Evolutionary conservation across 306 rosid species (phyloP), one percentile per base, ranked within the genome.

Genomic region (Dryas drummondii): DNA sequence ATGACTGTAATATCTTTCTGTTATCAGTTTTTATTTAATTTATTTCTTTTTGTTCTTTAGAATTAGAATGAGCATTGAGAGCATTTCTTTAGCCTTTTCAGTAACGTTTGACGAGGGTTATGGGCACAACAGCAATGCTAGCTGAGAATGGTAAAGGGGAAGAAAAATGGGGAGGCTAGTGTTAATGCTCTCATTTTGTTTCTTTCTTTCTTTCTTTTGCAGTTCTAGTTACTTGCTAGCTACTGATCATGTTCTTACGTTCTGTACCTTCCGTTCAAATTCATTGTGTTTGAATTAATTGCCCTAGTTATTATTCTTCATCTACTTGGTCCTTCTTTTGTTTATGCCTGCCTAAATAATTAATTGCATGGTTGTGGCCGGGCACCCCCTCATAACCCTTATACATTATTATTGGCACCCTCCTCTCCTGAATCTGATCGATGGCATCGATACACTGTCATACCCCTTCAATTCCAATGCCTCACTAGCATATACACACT

Each of bases 71-170:
- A 84, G 80, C 37, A 32, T 32, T 70, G 89, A 87, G 94, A 89
- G 89, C 92, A 86, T 82, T 83, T 83, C 90, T 10, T 79, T 89
- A 87, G 94, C 91, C 87, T 91, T 89, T 83, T 86, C 89, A 78
- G 81, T 55, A 4, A 62, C 11, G 63, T 62, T 78, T 78, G 70
- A 75, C 58, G 81, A 72, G 75, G 49, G 60, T 40, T 44, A 61
- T 53, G 63, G 62, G 77, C 61, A 53, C 52, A 63, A 71, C 78
- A 12, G 48, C 53, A 57, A 61, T 61, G 72, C 74, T n/a, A n/a
- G n/a, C n/a, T 22, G 66, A 8, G 57, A 42, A 51, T 44, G 70
- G 54, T 9, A 62, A 42, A 66, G 48, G 8, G 61, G 44, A 19
- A 47, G 50, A 14, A n/a, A 53, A 62, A 58, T 45, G 85, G 79